Evolutionary conservation across 2,329 filamentous ascomycete genomes (phyloP), one percentile per base, ranked within the genome.

Genomic region (Fonsecaea multimorphosa): DNA sequence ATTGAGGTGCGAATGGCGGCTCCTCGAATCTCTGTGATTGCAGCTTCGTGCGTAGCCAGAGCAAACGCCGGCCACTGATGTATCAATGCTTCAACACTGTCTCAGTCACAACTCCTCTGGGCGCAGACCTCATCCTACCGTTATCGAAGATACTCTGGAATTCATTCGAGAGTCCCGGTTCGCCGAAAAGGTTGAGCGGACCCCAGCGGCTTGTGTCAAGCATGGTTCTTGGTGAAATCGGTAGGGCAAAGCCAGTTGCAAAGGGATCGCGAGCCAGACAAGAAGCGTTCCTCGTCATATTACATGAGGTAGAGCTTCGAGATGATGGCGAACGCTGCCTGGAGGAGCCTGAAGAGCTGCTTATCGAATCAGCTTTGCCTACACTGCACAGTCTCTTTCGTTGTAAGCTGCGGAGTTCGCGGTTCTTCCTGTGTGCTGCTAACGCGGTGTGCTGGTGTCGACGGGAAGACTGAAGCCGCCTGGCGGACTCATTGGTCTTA

Each of bases 61-160:
- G 58, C 58, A 38, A 60, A 60, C 6, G 58, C 58, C 8, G 58
- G 58, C 58, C 44, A 60, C 44, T 60, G 58, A 22, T 60, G 44
- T n/a, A 27, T 53, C 46, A 60, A 60, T 14, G 58, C 58, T 60
- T 46, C 32, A 51, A 53, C 44, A 29, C 31, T 8, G 31, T 31
- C 14, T 60, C 22, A 60, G 44, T 29, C 31, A 40, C 29, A 24
- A 19, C 14, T 60, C 22, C 16, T 3, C 44, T 3, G 29, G 3
- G 3, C 19, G 11, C 19, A 29, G 7, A 31, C 16, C 2, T 53
- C 8, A 29, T 53, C 31, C 29, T 60, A 60, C 58, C 58, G 22
- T 52, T 46, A 52, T 60, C 29, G 9, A 60, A 36, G 29, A 36
- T 29, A 6, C 31, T 34, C 32, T 60, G 29, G 22, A 36, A 38